Conservation (phyloP, 441 rosid genomes). For the Cnidoscolus chayamansa region DNA sequence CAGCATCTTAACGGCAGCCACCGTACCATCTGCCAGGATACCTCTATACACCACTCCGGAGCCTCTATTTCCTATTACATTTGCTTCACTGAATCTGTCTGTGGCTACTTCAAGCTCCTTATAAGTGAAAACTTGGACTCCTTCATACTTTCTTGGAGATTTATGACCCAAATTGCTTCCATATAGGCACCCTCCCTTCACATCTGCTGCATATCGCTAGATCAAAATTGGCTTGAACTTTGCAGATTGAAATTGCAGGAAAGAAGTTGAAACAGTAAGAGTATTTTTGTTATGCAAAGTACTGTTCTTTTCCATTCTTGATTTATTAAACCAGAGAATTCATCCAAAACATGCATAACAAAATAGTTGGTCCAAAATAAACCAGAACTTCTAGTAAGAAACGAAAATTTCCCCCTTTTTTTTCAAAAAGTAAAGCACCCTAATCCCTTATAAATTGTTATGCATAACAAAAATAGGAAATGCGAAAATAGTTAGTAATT, state of each 20-base stretch:
- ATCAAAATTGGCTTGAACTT: slow-evolving; percentile 13
- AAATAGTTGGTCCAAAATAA: background rate
- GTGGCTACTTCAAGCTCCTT: slow-evolving; percentile 76
- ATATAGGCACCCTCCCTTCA: slow-evolving; percentile 59
- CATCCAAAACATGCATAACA: background rate
- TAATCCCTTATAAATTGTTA: background rate
- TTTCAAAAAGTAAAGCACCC: background rate
- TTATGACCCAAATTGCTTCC: slow-evolving; percentile 37
- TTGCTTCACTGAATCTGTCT: slow-evolving; percentile 48
- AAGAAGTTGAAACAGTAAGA: background rate
- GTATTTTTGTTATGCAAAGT: too few species aligned
- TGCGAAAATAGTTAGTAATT: background rate
- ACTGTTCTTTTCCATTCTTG: background rate
- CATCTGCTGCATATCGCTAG: slow-evolving; percentile 39
- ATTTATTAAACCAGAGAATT: background rate
- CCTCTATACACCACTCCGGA: slow-evolving; percentile 72
- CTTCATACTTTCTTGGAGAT: slow-evolving; percentile 29
- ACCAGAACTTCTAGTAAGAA: background rate
- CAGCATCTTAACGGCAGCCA: slow-evolving; percentile 72
- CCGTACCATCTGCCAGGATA: slow-evolving; percentile 62
- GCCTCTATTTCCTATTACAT: slow-evolving; percentile 58
- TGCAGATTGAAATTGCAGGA: too few species aligned
- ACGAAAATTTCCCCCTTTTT: background rate
- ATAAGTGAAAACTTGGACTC: slow-evolving; percentile 81
- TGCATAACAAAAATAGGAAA: background rate